phyloP scores from a whole-genome alignment of 495 filamentous ascomycete genomes.

The Saxophila tyrrhenica region DNA sequence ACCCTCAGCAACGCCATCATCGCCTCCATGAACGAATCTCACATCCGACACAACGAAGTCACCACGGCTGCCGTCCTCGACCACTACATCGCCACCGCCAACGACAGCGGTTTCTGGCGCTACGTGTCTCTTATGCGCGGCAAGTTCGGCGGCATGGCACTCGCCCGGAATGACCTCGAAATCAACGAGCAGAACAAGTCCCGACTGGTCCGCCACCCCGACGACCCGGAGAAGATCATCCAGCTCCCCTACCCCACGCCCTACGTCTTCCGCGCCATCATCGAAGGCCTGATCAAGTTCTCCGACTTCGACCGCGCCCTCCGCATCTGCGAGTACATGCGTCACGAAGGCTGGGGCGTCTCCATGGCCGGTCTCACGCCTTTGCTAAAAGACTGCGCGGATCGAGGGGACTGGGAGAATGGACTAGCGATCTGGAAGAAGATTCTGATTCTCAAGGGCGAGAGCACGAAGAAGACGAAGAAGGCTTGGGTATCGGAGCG shows the following conservation, averaged over 20 bases:
- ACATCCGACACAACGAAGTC: slow-evolving; percentile 41
- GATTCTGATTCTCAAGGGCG: slow-evolving; percentile 10
- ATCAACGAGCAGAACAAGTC: slow-evolving; percentile 19
- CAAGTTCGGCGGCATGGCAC: slow-evolving; percentile 17
- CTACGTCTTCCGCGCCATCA: slow-evolving; percentile 23
- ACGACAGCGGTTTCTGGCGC: slow-evolving; percentile 16
- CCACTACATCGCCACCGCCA: slow-evolving; percentile 35
- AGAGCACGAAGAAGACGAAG: background rate
- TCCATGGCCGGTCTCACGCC: slow-evolving; percentile 19
- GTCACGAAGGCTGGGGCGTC: slow-evolving; percentile 29
- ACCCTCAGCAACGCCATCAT: slow-evolving; percentile 44
- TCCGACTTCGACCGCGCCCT: slow-evolving; percentile 24
- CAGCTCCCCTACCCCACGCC: slow-evolving; percentile 28
- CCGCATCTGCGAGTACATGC: slow-evolving; percentile 23
- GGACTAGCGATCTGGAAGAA: slow-evolving; percentile 24
- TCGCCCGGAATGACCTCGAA: slow-evolving; percentile 22
- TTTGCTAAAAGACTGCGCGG: slow-evolving; percentile 24
- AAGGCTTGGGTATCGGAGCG: background rate
- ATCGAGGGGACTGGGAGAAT: slow-evolving; percentile 18
- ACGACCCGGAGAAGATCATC: slow-evolving; percentile 19
- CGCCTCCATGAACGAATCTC: slow-evolving; percentile 36
- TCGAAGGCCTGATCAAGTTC: slow-evolving; percentile 26
- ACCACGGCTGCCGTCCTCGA: slow-evolving; percentile 44
- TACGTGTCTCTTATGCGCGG: slow-evolving; percentile 25
- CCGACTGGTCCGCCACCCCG: slow-evolving; percentile 16